Base-by-base conservation (phyloP, 257 asterid genomes). In the Lycium ferocissimum region DNA sequence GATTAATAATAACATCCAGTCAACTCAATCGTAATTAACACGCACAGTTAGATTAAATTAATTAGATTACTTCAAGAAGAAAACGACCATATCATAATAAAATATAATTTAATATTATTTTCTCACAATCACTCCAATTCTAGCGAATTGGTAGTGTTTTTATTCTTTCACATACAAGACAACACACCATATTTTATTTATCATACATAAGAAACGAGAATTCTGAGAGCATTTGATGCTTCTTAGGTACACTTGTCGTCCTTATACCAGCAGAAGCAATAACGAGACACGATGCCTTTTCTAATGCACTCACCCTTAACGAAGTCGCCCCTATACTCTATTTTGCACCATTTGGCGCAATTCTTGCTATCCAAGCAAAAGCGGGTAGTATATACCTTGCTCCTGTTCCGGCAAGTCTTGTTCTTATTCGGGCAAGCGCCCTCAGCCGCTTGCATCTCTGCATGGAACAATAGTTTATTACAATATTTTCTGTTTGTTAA, bases 361-460 rank as follows among this genome's bases (percentile, higher is more conserved):
- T 40, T 5, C 2, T 7, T 9, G 1, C 51, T 17, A 9, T 0
- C 9, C 40, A 63, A 40, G n/a, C 86, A 84, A 12, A 2, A 0
- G 0, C 79, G 54, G 2, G 59, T 6, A 26, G 13, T 33, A 2
- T 3, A 12, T 53, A 14, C 7, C 1, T 78, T 1, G 70, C 87
- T 84, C 9, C 0, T n/a, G 66, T 20, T 45, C 20, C 2, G 2
- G 49, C 87, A 84, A n/a, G 26, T 0, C 6, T 65, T 84, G 33
- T 26, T 26, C 33, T 26, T 26, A 0, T 26, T 26, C 33, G 33
- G 33, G 33, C 33, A 26, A 26, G 33, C 33, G 2, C 66, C 80
- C 37, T 84, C 87, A 18, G 26, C 70, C 10, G 7, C 62, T 49
- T 33, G 56, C 63, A 63, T 84, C 56, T 84, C 83, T 84, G 38